Evolutionary conservation across 2,329 filamentous ascomycete genomes (phyloP), one percentile per base, ranked within the genome.

Genomic region (Cytospora piceicola): DNA sequence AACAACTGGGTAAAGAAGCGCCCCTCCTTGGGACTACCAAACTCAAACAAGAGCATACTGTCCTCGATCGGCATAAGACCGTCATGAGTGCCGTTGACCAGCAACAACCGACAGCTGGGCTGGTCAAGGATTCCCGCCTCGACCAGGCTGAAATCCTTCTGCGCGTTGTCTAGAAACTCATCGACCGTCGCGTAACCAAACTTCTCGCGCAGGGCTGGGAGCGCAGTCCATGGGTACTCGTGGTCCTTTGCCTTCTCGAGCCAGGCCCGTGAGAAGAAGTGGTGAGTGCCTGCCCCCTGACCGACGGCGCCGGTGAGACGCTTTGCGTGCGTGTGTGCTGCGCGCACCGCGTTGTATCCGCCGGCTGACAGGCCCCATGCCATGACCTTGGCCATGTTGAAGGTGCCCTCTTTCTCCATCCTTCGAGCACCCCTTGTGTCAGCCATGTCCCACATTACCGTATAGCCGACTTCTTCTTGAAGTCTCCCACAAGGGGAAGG

Each of bases 321-420:
- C 0, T 79, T 73, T 22, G 78, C 77, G 73, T 91, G 89, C n/a
- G 88, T 90, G 74, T 90, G 87, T 54, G 88, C 88, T n/a, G 86
- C 81, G 22, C 88, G 83, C 46, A 88, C 80, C 24, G 88, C 88
- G 75, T 91, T 90, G 79, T 90, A 90, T 0, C 88, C 88, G 34
- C 89, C 89, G 0, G 84, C 81, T 69, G 85, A 88, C 39, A 91
- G 76, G 0, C 88, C 89, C 88, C 88, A 91, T 56, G 82, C 85
- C 67, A 88, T 75, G 11, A 91, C 76, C 42, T 80, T 81, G 1
- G 71, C 69, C 80, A 83, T 83, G 72, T 90, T 82, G 71, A 90
- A 86, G 34, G 77, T 72, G 1, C 78, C 75, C 58, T 84, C 76
- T 51, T 12, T 20, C 2, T 72, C 75, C 79, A 89, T 78, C 64